A percentile compares a stretch with the other conserved stretches of the same genome.
These are phyloP conservation scores for Plasmodium vivax DNA, from an alignment of 169 alveolate species.

Conservation along the genomic window DNA sequence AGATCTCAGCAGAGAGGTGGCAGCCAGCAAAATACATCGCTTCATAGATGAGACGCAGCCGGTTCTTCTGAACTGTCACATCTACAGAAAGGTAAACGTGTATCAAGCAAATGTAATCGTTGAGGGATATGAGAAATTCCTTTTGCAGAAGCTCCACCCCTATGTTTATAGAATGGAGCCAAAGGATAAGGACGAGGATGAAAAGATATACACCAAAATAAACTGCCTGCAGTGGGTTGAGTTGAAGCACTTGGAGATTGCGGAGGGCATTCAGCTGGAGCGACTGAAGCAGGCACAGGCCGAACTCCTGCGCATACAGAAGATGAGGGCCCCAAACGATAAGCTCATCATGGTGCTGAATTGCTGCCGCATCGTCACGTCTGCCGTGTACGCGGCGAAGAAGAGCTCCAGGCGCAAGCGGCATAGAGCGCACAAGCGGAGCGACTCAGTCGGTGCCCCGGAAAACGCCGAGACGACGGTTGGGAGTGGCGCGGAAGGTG, in stretches of 20 bases:
- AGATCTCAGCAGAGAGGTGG: constrained; percentile 78
- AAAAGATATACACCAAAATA: constrained; percentile 78
- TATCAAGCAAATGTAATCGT: constrained; percentile 53
- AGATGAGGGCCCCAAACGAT: constrained; percentile 83
- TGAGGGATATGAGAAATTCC: constrained; percentile 64
- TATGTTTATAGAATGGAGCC: constrained; percentile 77
- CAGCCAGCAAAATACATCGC: constrained; percentile 80
- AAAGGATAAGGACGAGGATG: constrained; percentile 81
- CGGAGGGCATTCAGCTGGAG: constrained; percentile 30
- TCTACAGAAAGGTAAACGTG: constrained; percentile 74
- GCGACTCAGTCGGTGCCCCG: neutral
- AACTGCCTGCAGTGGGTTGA: constrained; percentile 82
- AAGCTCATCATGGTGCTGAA: constrained; percentile 82
- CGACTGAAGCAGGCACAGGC: constrained; percentile 25
- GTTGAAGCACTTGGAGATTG: constrained; percentile 78
- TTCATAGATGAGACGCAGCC: constrained; percentile 73
- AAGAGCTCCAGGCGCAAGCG: neutral
- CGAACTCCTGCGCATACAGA: constrained; percentile 66
- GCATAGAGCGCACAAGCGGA: neutral
- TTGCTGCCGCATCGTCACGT: constrained; percentile 80
- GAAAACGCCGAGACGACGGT: neutral
- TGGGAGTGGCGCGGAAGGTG: neutral
- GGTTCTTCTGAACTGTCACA: constrained; percentile 34
- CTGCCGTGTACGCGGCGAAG: constrained; percentile 77
- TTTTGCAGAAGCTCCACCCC: constrained; percentile 80